These are phyloP conservation scores for Gilbertella persicaria DNA, from an alignment of 371 early-diverging fungal species.

Conservation along the genomic window DNA sequence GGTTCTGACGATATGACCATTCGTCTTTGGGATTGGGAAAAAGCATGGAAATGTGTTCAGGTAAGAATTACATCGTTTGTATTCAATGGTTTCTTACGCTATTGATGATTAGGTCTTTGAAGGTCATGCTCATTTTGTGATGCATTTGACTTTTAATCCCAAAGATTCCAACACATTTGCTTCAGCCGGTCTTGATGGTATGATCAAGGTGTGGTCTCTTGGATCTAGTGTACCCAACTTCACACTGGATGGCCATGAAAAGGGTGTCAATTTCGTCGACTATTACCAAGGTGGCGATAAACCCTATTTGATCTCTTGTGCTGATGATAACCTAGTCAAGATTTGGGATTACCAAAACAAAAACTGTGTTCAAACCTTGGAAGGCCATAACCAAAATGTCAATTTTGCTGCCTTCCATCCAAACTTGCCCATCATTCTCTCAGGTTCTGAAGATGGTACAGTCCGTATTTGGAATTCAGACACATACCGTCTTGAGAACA, in stretches of 20 bases:
- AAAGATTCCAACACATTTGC: slow-evolving; percentile 98
- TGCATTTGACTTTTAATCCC: slow-evolving; percentile 96
- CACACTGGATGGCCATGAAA: slow-evolving; percentile 93
- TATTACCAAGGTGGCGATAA: slow-evolving; percentile 96
- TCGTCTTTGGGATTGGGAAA: slow-evolving; percentile 99
- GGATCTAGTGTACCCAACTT: slow-evolving; percentile 87
- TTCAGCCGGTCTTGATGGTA: slow-evolving; percentile 90
- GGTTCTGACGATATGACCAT: slow-evolving; percentile 98
- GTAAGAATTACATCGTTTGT: slow-evolving; percentile 39
- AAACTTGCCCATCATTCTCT: slow-evolving; percentile 94
- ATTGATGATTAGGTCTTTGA: slow-evolving; percentile 69
- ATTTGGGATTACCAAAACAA: slow-evolving; percentile 99
- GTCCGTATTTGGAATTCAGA: slow-evolving; percentile 98
- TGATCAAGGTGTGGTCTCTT: slow-evolving; percentile 91
- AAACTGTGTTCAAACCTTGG: slow-evolving; percentile 95
- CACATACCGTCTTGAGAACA: slow-evolving; percentile 94
- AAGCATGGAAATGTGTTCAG: slow-evolving; percentile 95
- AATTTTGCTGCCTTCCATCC: slow-evolving; percentile 96
- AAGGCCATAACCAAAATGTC: slow-evolving; percentile 99
- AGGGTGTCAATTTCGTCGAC: slow-evolving; percentile 94
- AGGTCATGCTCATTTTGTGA: slow-evolving; percentile 98
- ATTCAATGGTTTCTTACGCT: too few relatives aligned
- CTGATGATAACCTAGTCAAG: slow-evolving; percentile 90
- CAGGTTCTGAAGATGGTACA: slow-evolving; percentile 96
- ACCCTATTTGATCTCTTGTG: slow-evolving; percentile 92